These are phyloP conservation scores for Candida frijolesensis DNA, from an alignment of 1,139 yeast genomes.

Conservation along the genomic window DNA sequence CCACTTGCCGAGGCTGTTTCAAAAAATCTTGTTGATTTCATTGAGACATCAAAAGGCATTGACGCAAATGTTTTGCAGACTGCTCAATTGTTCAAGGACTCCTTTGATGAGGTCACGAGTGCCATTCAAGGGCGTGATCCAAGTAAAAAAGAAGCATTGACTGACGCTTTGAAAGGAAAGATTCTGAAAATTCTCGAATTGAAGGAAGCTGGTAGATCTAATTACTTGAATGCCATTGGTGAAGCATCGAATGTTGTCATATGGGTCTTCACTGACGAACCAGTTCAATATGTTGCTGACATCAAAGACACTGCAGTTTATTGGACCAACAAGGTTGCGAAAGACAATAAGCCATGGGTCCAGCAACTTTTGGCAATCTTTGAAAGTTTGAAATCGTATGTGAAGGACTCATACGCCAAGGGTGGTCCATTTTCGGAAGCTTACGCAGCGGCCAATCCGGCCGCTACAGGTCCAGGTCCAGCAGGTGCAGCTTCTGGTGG, in stretches of 20 bases:
- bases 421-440: constrained; percentile 50
- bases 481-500: constrained; percentile 23
- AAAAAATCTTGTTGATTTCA: constrained; percentile 62
- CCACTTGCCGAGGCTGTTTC: constrained; percentile 59
- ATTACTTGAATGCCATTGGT: constrained; percentile 79
- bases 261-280: constrained; percentile 81
- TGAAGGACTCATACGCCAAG: constrained; percentile 68
- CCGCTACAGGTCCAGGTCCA: constrained; percentile 23
- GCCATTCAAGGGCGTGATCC: constrained; percentile 66
- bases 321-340: constrained; percentile 88
- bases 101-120: constrained; percentile 59
- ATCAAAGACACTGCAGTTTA: constrained; percentile 91
- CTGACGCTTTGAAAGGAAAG: constrained; percentile 63
- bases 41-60: constrained; percentile 54
- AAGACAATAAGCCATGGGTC: constrained; percentile 82
- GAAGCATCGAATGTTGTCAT: constrained; percentile 92
- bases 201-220: constrained; percentile 75
- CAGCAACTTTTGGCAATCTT: constrained; percentile 61
- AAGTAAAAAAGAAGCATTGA: constrained; percentile 55
- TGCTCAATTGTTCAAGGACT: constrained; percentile 55
- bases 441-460: constrained; percentile 11
- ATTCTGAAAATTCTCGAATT: constrained; percentile 60
- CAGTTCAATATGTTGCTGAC: constrained; percentile 73
- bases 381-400: constrained; percentile 70
- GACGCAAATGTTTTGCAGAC: constrained; percentile 68